These are phyloP conservation scores for Ustilago bromivora DNA, from an alignment of 1,284 basidiomycete genomes.

Conservation along the genomic window DNA sequence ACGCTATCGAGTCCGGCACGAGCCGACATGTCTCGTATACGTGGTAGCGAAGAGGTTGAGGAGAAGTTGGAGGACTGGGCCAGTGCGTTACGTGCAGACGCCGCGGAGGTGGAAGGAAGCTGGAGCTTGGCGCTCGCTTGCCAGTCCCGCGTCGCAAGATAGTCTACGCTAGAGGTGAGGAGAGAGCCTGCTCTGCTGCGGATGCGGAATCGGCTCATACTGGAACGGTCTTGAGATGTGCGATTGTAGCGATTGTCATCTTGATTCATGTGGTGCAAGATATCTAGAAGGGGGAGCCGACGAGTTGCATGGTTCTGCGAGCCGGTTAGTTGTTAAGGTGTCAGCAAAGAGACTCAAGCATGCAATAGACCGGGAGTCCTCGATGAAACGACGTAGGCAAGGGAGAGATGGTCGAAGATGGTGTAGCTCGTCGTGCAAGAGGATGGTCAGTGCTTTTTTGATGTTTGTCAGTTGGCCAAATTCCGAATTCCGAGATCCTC, in stretches of 20 bases:
- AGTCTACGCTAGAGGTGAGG: conserved; percentile 42
- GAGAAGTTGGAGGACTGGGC: conserved; percentile 19
- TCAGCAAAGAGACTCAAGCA: too few species aligned
- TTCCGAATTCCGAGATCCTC: too few species aligned
- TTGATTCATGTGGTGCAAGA: conserved; percentile 18
- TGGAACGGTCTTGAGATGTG: conserved; percentile 33
- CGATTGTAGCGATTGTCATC: conserved; percentile 19
- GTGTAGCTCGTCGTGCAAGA: too few species aligned
- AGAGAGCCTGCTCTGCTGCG: conserved; percentile 37
- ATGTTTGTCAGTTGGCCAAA: too few species aligned
- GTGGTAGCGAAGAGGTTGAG: conserved; percentile 17
- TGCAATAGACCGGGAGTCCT: too few species aligned
- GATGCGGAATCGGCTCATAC: conserved; percentile 44
- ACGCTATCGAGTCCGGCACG: conserved; percentile 31
- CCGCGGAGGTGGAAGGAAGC: conserved; percentile 15
- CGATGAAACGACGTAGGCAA: too few species aligned
- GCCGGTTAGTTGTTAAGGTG: not conserved
- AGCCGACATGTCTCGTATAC: conserved; percentile 29
- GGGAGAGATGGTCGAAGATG: not conserved
- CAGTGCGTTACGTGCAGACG: not conserved
- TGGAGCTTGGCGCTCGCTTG: conserved; percentile 32
- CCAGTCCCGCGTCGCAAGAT: conserved; percentile 42
- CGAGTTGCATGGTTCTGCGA: conserved; percentile 12
- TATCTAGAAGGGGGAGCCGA: not conserved
- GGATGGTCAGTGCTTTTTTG: not conserved